These are phyloP conservation scores for Pleurotus pulmonarius DNA, from an alignment of 768 basidiomycete genomes.

Conservation along the genomic window DNA sequence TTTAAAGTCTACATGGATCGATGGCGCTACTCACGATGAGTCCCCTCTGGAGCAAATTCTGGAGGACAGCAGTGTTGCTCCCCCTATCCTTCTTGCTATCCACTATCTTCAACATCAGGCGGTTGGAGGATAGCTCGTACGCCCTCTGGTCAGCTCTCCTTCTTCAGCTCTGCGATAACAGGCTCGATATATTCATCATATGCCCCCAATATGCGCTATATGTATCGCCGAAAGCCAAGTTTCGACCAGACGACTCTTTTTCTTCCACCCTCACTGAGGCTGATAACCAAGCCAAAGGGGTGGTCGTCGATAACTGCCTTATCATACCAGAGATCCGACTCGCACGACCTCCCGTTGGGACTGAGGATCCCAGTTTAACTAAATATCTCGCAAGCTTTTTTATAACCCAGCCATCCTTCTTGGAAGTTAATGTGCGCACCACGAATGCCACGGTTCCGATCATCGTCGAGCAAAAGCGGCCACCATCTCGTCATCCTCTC, in stretches of 20 bases:
- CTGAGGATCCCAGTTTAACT: background rate
- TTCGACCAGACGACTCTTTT: background rate
- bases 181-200: background rate
- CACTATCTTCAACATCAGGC: background rate
- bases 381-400: background rate
- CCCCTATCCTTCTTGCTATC: background rate
- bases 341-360: background rate
- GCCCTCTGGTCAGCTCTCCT: background rate
- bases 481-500: too few relatives aligned
- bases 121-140: conserved; percentile 1
- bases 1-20: too few relatives aligned
- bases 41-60: too few relatives aligned
- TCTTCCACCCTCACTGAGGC: background rate
- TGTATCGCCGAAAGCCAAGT: background rate
- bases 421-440: background rate
- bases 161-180: background rate
- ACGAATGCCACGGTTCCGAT: background rate
- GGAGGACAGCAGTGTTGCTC: background rate
- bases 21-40: too few relatives aligned
- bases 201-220: conserved; percentile 1
- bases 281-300: background rate
- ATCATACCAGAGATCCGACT: background rate
- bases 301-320: background rate
- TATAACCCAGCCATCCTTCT: background rate
- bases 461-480: too few relatives aligned